Evolutionary conservation across 495 filamentous ascomycete species (phyloP).

Genomic region (Xylaria flabelliformis): DNA sequence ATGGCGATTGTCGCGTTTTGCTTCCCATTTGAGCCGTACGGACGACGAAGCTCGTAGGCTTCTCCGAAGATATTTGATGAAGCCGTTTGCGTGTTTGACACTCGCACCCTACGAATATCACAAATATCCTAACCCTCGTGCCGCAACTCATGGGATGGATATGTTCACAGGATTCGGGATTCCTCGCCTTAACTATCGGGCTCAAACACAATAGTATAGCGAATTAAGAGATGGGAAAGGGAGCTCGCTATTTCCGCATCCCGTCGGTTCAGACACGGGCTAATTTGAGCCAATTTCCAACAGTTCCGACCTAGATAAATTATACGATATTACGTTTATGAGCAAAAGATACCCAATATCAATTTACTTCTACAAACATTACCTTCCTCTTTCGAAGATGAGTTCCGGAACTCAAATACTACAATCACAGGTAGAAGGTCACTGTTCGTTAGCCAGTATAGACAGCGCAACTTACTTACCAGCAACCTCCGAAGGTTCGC

Average conservation of each 20-base stretch:
- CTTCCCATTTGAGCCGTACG: constrained; percentile 78
- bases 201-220: too few relatives aligned
- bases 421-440: neutral
- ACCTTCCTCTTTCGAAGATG: neutral
- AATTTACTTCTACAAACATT: neutral
- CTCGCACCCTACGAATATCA: neutral
- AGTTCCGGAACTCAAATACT: neutral
- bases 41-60: constrained; percentile 65
- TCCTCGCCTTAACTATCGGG: neutral
- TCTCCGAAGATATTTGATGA: neutral
- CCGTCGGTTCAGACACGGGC: neutral
- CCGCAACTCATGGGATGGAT: neutral
- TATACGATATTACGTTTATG: neutral
- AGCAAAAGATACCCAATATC: constrained; percentile 1
- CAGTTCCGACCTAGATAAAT: neutral
- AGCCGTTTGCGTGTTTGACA: too few relatives aligned
- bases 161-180: neutral
- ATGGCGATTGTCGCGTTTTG: constrained; percentile 65
- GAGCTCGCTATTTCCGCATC: neutral
- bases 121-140: too few relatives aligned
- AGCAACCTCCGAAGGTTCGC: too few relatives aligned
- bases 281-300: neutral
- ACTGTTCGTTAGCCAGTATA: too few relatives aligned
- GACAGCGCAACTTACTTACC: too few relatives aligned
- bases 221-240: neutral